Base-by-base conservation (phyloP, 176 grass and related monocot genomes). In the Rhynchospora pubera region DNA sequence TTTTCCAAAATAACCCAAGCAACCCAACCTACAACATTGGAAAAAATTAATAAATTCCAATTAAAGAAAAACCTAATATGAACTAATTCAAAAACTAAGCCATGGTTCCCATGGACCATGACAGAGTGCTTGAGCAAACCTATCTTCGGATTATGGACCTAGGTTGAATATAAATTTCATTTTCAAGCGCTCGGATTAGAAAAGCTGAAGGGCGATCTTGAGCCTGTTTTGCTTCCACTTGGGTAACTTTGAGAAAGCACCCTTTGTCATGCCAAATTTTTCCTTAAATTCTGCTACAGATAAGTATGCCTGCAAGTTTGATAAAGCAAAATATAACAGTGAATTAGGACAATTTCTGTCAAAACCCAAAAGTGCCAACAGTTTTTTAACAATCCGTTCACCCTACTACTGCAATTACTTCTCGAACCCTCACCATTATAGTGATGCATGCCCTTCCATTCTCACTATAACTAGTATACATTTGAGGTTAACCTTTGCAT, bases 181-280 rank as follows among this genome's bases (percentile, higher is more conserved):
- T 46, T 71, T 79, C 19, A 62, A 62, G 21, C 24, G 73, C 62
- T 55, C 24, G 22, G 50, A 74, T 87, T 91, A 97, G 78, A 97
- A 97, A 59, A 97, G 87, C 60, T 97, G 83, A 87, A 90, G 87
- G 15, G 89, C 82, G 26, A 91, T 85, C 72, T 97, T 97, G 78
- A 97, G 84, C 67, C 89, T 97, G 65, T 90, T 97, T 85, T 93
- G 89, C 73, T 91, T 97, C 91, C 94, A 97, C 87, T 90, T 97
- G 0, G 94, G 91, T 85, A 97, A 88, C 65, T 88, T 93, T 82
- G 77, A 77, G 21, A 97, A 97, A 81, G 91, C 91, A 83, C 83
- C 85, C 82, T 86, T 97, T 45, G 85, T 82, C 89, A 97, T 93
- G 57, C 89, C 94, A 77, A 93, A 93, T 87, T 97, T 97, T 81